Evolutionary conservation across 2,329 filamentous ascomycete genomes (phyloP).

Genomic region (Cercospora sojina): DNA sequence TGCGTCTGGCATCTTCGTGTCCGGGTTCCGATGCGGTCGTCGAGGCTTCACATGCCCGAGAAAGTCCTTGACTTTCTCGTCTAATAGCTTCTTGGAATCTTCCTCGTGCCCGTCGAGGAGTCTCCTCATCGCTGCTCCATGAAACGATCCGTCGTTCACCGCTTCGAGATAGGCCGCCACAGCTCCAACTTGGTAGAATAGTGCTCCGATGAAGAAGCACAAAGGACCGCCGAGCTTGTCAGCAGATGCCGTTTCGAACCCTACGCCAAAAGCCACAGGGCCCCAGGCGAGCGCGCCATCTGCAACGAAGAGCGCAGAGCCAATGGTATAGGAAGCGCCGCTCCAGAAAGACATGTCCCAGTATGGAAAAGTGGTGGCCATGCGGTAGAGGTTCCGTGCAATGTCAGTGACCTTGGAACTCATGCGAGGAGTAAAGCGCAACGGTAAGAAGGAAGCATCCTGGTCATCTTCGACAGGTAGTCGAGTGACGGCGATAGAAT

Average conservation of each 20-base stretch:
- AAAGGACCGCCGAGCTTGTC: constrained; percentile 27
- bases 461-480: constrained; percentile 8
- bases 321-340: constrained; percentile 32
- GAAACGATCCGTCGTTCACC: constrained; percentile 35
- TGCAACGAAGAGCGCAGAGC: constrained; percentile 33
- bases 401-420: constrained; percentile 16
- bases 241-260: constrained; percentile 20
- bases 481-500: constrained; percentile 27
- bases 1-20: neutral
- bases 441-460: constrained; percentile 14
- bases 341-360: constrained; percentile 37
- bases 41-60: constrained; percentile 17
- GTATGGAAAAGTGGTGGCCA: constrained; percentile 34
- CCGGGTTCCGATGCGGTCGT: constrained; percentile 8
- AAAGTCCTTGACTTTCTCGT: constrained; percentile 30
- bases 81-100: constrained; percentile 31
- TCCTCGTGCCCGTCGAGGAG: constrained; percentile 32
- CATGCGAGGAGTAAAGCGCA: constrained; percentile 21
- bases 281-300: constrained; percentile 30
- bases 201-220: constrained; percentile 32
- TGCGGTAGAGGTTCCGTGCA: constrained; percentile 19
- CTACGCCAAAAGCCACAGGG: constrained; percentile 24
- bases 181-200: constrained; percentile 34
- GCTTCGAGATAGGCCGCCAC: constrained; percentile 35
- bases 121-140: constrained; percentile 31